Evolutionary conservation across 2,329 filamentous ascomycete genomes (phyloP).

Genomic region (Cladosporium sp.): DNA sequence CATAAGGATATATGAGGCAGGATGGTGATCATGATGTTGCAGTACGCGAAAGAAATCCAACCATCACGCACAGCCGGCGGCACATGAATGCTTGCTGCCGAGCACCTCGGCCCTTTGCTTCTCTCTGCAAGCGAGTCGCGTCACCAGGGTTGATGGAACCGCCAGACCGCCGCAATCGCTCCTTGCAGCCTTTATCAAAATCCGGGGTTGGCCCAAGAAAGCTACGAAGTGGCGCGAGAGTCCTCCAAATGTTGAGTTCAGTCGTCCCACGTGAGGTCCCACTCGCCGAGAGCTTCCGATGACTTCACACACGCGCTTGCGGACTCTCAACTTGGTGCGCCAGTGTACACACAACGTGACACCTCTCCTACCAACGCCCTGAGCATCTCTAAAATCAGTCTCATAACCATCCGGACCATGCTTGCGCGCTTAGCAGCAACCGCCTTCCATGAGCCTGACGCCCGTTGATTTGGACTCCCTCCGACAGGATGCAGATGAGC

Average conservation of each 20-base stretch:
- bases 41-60: too few relatives aligned
- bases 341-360: background rate
- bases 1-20: too few relatives aligned
- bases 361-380: background rate
- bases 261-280: too few relatives aligned
- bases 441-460: slow-evolving; percentile 15
- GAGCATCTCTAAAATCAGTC: background rate
- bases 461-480: slow-evolving; percentile 19
- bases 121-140: too few relatives aligned
- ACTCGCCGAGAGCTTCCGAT: background rate
- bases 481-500: slow-evolving; percentile 20
- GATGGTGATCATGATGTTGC: too few relatives aligned
- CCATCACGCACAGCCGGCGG: too few relatives aligned
- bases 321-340: background rate
- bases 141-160: too few relatives aligned
- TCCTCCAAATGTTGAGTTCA: too few relatives aligned
- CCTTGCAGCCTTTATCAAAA: background rate
- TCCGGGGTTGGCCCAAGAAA: background rate
- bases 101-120: too few relatives aligned
- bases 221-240: too few relatives aligned
- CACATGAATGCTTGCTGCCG: too few relatives aligned
- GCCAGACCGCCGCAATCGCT: too few relatives aligned
- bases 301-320: slow-evolving; percentile 4
- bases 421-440: background rate
- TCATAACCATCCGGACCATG: background rate